Base-by-base conservation (phyloP, 2,329 filamentous ascomycete species). In the Phyllosticta citribraziliensis region DNA sequence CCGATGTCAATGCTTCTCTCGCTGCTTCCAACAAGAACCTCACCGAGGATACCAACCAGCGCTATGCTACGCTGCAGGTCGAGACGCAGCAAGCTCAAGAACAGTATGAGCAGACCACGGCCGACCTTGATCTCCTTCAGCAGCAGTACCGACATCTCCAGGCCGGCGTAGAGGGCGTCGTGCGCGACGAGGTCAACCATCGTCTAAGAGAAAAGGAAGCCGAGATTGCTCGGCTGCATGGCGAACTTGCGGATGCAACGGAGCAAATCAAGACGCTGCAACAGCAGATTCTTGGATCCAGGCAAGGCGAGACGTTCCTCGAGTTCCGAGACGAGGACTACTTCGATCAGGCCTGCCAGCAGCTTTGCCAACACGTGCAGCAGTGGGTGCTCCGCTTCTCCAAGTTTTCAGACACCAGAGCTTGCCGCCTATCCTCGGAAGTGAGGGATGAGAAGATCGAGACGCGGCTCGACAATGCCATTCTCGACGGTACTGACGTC, bases 331-430 rank as follows among this genome's bases (percentile, higher is more conserved):
- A 97, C 70, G 92, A 97, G 73, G 92, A 97, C 76, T 92, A 97
- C 79, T 97, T 99, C 71, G 91, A 97, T 70, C 85, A 85, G 68
- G 89, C 92, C 52, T 99, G 94, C 73, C 91, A 97, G 73, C 88
- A 95, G 74, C 85, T 99, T 53, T 99, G 91, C 75, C 89, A 93
- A 67, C 92, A 97, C 72, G 91, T 97, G 52, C 92, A 97, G 73
- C 91, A 96, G 76, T 99, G 94, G 94, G 91, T 99, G 57, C 79
- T 97, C 67, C 89, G 94, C 70, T 99, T 99, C 79, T 97, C 92
- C 67, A 97, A 97, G 73, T 94, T 95, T 76, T 97, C 92, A 56
- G 93, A 97, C 75, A 90, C 91, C 78, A 88, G 89, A 67, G 84
- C 89, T 62, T 97, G 91, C 73, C 89, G 91, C 62, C 77, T 90